Evolutionary conservation across 768 basidiomycete genomes (phyloP).

Genomic region (Suillus bovinus): DNA sequence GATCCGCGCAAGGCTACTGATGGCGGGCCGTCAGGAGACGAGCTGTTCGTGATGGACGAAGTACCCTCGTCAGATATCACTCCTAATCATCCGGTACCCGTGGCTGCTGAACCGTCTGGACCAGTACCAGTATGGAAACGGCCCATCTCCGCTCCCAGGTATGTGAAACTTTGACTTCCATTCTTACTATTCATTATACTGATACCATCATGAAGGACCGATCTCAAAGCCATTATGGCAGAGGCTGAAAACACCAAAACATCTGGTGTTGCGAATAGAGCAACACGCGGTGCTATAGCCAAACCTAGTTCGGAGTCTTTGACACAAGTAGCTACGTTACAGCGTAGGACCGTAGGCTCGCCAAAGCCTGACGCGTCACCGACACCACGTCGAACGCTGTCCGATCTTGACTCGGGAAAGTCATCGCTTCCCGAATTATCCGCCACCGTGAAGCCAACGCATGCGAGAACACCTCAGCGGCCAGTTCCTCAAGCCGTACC

Average conservation of each 20-base stretch:
- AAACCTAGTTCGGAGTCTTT: background rate
- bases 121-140: slow-evolving; percentile 48
- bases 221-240: slow-evolving; percentile 82
- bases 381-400: slow-evolving; percentile 12
- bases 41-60: slow-evolving; percentile 86
- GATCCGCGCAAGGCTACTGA: slow-evolving; percentile 8
- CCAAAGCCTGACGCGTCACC: slow-evolving; percentile 12
- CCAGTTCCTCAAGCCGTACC: slow-evolving; percentile 16
- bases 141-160: slow-evolving; percentile 50
- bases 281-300: background rate
- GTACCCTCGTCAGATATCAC: slow-evolving; percentile 28
- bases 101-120: slow-evolving; percentile 17
- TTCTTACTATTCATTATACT: slow-evolving; percentile 7
- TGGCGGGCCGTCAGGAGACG: slow-evolving; percentile 46
- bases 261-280: background rate
- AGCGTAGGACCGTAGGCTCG: slow-evolving; percentile 6
- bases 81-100: slow-evolving; percentile 18
- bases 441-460: background rate
- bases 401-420: slow-evolving; percentile 14
- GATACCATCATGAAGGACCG: slow-evolving; percentile 37
- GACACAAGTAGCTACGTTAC: background rate
- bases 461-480: slow-evolving; percentile 12
- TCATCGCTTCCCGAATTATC: background rate
- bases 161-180: slow-evolving; percentile 20
- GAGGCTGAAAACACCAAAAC: slow-evolving; percentile 51